Evolutionary conservation across 2,329 filamentous ascomycete genomes (phyloP).

Genomic region (Pseudocercospora crystallina): DNA sequence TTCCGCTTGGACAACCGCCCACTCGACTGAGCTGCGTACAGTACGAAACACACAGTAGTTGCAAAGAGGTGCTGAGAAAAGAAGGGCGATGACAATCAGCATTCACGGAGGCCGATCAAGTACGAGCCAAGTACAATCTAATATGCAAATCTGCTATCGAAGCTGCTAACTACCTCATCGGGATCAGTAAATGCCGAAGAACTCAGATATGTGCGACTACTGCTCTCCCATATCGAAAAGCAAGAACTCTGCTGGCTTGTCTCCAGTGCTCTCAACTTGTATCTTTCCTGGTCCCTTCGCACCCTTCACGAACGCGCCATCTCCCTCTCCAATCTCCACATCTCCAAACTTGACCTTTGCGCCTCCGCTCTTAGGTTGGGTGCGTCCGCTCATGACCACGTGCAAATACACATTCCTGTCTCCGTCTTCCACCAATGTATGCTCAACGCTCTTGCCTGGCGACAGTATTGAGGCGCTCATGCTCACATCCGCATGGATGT

Average conservation of each 20-base stretch:
- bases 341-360: constrained; percentile 70
- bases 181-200: too few relatives aligned
- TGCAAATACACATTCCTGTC: constrained; percentile 75
- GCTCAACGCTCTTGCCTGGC: constrained; percentile 65
- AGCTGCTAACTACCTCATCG: too few relatives aligned
- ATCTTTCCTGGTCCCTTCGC: constrained; percentile 45
- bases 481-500: constrained; percentile 78
- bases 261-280: constrained; percentile 49
- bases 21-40: too few relatives aligned
- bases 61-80: too few relatives aligned
- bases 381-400: constrained; percentile 64
- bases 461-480: constrained; percentile 77
- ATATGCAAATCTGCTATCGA: too few relatives aligned
- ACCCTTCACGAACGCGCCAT: constrained; percentile 72
- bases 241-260: constrained; percentile 49
- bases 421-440: constrained; percentile 67
- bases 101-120: too few relatives aligned
- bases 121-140: too few relatives aligned
- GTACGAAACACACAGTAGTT: too few relatives aligned
- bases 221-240: constrained; percentile 51
- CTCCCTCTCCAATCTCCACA: constrained; percentile 69
- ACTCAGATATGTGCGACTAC: too few relatives aligned
- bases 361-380: constrained; percentile 64
- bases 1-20: too few relatives aligned
- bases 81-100: too few relatives aligned